Base-by-base conservation (phyloP, 1,139 yeast genomes). In the Saccharomyces uvarum region DNA sequence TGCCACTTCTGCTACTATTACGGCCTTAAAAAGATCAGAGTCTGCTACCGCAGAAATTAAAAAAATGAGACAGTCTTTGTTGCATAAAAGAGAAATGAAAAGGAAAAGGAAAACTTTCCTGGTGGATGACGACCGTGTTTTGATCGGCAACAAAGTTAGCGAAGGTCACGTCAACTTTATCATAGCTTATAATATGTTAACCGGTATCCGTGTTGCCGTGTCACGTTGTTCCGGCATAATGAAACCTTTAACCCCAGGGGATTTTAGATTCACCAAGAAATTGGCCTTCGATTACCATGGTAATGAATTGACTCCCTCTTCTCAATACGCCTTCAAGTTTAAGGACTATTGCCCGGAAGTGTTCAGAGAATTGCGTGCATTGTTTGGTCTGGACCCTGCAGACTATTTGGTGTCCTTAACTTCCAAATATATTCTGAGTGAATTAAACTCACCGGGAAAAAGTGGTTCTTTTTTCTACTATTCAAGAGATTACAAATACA, bases 291-390 rank as follows among this genome's bases (percentile, higher is more conserved):
- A 88, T 66, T 79, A 86, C 67, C 86, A 86, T 57, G 98, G 98
- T 5, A 88, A 88, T 64, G 96, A 88, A 65, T 73, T 86, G 62
- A 90, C 97, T 0, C 98, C 98, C 0, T 68, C 71, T 6, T 88
- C 97, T 0, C 89, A 87, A 69, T 93, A 91, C 71, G 97, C 91
- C 63, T 95, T 95, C 77, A 93, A 93, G 69, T 95, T 95, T 70
- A 95, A 95, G 73, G 99, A 95, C 70, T 95, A 95, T 70, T 81
- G 93, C 31, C 99, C 99, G 0, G 89, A 87, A 71, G 97, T 95
- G 2, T 95, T 95, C 68, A 76, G 98, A 50, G 96, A 89, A 63
- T 74, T 95, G 56, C 75, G 99, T 54, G 76, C 80, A 9, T 69
- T 82, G 47, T 95, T 95, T 73, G 90, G 91, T 16, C 77, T 95